Conservation (phyloP, 805 yeast genomes). For the Saccharomycopsis sp. region DNA sequence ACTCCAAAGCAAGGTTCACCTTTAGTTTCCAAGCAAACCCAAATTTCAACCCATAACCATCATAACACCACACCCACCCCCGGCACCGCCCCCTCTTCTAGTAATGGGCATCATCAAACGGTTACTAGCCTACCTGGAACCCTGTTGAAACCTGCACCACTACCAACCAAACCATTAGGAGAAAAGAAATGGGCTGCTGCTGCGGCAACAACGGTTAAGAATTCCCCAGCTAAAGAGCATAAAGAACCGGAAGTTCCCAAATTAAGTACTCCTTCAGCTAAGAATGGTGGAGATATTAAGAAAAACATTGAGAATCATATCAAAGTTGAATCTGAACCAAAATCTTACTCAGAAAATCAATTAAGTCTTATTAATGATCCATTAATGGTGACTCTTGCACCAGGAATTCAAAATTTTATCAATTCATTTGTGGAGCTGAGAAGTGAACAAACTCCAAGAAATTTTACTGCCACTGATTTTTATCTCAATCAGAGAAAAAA, state of each 20-base stretch:
- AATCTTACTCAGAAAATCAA: not conserved
- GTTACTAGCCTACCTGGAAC: not conserved
- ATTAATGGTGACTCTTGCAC: conserved; percentile 19
- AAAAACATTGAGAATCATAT: too few species aligned
- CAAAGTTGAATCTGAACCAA: not conserved
- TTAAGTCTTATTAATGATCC: conserved; percentile 5
- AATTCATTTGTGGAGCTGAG: conserved; percentile 20
- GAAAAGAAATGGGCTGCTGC: conserved; percentile 48
- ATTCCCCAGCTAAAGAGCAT: too few species aligned
- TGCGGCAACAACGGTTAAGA: conserved; percentile 27
- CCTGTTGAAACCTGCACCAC: conserved; percentile 38
- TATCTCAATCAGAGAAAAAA: conserved; percentile 6
- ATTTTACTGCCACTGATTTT: too few species aligned
- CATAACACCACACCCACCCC: not conserved
- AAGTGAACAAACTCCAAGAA: not conserved
- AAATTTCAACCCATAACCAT: too few species aligned
- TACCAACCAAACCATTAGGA: conserved; percentile 43
- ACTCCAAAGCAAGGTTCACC: not conserved
- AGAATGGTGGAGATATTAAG: not conserved
- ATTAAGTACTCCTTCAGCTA: not conserved
- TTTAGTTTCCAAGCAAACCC: not conserved
- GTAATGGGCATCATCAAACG: not conserved
- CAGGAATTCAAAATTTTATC: conserved; percentile 26
- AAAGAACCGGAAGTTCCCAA: not conserved
- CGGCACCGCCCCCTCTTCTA: not conserved